Evolutionary conservation across 2,329 filamentous ascomycete species (phyloP), one percentile per base, ranked within the genome.

Genomic region (Alternaria novae-zelandiae): DNA sequence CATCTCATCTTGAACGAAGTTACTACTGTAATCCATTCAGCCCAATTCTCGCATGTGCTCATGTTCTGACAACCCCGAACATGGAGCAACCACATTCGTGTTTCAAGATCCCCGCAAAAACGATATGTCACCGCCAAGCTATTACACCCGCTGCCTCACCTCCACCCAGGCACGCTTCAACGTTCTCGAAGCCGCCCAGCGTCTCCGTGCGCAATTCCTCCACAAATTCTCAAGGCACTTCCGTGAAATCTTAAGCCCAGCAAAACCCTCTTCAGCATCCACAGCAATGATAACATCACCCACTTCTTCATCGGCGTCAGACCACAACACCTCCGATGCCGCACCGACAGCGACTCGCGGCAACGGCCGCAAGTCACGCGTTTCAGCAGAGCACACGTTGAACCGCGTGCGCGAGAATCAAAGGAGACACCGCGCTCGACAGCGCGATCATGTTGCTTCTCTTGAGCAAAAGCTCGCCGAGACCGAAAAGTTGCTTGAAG

Each of bases 321-420:
- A 57, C n/a, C 63, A 61, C 32, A 41, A 41, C 36, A 55, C 65
- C 12, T 59, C 65, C 15, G 64, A 66, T 44, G 57, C 57, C n/a
- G 17, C 32, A 36, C 32, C 32, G 2, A 3, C 32, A 36, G 32
- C 32, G 32, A 36, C 32, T 36, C 32, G 32, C 32, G 32, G 32
- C 15, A 36, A 36, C 71, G 73, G 25, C 44, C 15, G 36, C 4
- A 41, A 56, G 41, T 30, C 60, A 26, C 60, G 60, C 30, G 76
- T 78, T 9, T 71, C 75, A 23, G 72, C 79, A 47, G 75, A 77
- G 50, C 77, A 81, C 66, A 76, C 80, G 0, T 65, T 82, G 21
- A 73, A 71, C 55, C 80, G 84, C 8, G 81, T 84, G 15, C 83
- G 84, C n/a, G 81, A 86, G 49, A 86, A 86, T 65, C 84, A 86